These are phyloP conservation scores for Epichloe coenophiala DNA, from an alignment of 2,329 filamentous ascomycete species.

Conservation along the genomic window DNA sequence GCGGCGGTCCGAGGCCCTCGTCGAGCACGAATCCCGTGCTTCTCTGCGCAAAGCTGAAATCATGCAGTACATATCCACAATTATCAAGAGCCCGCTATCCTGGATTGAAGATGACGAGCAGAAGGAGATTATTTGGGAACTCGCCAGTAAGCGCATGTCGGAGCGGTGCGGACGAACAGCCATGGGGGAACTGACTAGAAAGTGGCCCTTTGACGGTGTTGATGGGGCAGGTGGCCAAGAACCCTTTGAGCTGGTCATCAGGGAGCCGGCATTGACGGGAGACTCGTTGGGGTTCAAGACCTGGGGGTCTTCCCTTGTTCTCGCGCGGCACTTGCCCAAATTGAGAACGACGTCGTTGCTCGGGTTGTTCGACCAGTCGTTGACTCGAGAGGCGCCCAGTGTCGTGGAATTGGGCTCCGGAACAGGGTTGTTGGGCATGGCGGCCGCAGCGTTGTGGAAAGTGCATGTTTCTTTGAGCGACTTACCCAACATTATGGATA, in stretches of 20 bases:
- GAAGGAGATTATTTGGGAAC: conserved; percentile 60
- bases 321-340: conserved; percentile 56
- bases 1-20: conserved; percentile 26
- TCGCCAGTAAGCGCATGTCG: conserved; percentile 65
- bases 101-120: conserved; percentile 58
- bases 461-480: conserved; percentile 65
- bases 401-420: conserved; percentile 77
- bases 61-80: conserved; percentile 52
- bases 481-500: conserved; percentile 68
- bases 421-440: conserved; percentile 80
- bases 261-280: conserved; percentile 77
- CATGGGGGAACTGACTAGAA: conserved; percentile 43
- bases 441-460: conserved; percentile 60
- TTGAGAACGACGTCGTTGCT: conserved; percentile 31
- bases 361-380: conserved; percentile 27
- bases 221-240: conserved; percentile 16
- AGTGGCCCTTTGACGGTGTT: conserved; percentile 33
- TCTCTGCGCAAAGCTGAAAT: conserved; percentile 35
- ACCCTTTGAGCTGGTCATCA: conserved; percentile 53
- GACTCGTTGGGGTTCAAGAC: conserved; percentile 90
- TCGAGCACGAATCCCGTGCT: conserved; percentile 27
- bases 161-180: conserved; percentile 67
- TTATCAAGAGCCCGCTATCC: conserved; percentile 51
- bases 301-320: conserved; percentile 82
- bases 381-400: conserved; percentile 17